Conservation (phyloP, 2,329 filamentous ascomycete species). For the Fusarium miscanthi region DNA sequence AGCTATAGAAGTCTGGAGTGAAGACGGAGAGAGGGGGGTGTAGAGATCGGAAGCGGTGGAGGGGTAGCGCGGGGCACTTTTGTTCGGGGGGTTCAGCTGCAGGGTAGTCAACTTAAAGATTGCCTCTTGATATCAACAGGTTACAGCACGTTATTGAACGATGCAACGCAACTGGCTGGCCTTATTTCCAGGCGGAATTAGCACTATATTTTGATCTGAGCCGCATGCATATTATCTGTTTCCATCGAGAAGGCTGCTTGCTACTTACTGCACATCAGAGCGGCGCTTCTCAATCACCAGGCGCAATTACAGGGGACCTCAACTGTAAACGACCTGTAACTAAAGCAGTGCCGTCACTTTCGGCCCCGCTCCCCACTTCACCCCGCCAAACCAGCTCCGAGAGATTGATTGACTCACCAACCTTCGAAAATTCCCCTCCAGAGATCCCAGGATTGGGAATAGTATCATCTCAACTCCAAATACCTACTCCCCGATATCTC, state of each 20-base stretch:
- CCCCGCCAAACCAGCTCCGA: conserved; percentile 39
- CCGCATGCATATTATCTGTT: neutral
- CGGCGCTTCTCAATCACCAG: neutral
- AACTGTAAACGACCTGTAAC: conserved; percentile 3
- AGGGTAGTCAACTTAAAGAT: conserved; percentile 26
- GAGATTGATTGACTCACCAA: conserved; percentile 36
- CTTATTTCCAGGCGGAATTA: neutral
- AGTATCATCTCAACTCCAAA: conserved; percentile 25
- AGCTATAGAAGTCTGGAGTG: neutral
- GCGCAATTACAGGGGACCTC: neutral
- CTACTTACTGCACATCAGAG: neutral
- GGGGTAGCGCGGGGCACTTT: conserved; percentile 36
- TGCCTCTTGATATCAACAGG: neutral
- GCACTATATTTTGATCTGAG: neutral
- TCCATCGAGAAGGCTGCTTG: neutral
- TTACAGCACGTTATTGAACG: conserved; percentile 22
- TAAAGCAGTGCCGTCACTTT: conserved; percentile 13
- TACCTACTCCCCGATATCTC: neutral
- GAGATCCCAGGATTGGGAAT: conserved; percentile 31
- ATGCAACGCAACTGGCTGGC: conserved; percentile 29
- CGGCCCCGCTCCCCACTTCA: conserved; percentile 38
- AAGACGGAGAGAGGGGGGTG: conserved; percentile 24
- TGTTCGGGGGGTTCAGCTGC: neutral
- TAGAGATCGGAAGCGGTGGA: conserved; percentile 29
- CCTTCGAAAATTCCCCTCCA: conserved; percentile 40